phyloP scores from a whole-genome alignment of 2,329 filamentous ascomycete genomes.

The Stemphylium beticola region DNA sequence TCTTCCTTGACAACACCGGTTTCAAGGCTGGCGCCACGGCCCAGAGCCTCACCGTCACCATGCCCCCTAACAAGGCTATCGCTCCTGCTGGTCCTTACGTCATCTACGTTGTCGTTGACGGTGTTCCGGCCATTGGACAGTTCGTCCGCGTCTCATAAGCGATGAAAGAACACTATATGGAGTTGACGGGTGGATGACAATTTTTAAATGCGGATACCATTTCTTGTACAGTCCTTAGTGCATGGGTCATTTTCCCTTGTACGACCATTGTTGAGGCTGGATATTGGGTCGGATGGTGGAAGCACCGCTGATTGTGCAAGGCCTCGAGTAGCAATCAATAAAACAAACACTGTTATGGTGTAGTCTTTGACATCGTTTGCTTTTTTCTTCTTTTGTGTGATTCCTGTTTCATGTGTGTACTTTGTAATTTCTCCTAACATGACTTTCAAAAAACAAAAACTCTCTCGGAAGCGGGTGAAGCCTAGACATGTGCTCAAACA shows the following conservation, averaged over 20 bases:
- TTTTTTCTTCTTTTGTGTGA: too few relatives aligned
- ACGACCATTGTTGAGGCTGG: neutral
- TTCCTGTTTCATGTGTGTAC: too few relatives aligned
- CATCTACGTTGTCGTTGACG: conserved; percentile 64
- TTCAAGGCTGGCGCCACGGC: conserved; percentile 51
- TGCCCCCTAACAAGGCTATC: conserved; percentile 62
- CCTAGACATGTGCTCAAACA: too few relatives aligned
- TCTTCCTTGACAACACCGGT: conserved; percentile 59
- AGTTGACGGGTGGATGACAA: conserved; percentile 6
- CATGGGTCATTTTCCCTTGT: neutral
- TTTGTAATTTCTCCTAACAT: too few relatives aligned
- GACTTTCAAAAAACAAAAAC: too few relatives aligned
- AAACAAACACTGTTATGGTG: too few relatives aligned
- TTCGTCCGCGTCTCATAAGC: conserved; percentile 54
- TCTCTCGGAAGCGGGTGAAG: too few relatives aligned
- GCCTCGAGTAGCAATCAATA: too few relatives aligned
- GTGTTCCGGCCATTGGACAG: conserved; percentile 60
- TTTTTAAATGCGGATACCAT: conserved; percentile 21
- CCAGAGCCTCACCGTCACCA: conserved; percentile 59
- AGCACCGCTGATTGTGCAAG: too few relatives aligned
- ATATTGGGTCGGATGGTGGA: too few relatives aligned
- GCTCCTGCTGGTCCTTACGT: conserved; percentile 67
- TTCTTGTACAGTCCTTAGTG: neutral
- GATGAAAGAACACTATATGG: neutral
- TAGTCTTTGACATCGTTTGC: too few relatives aligned